Evolutionary conservation across 2,329 filamentous ascomycete species (phyloP).

Genomic region (Fusarium sterilihyphosum): DNA sequence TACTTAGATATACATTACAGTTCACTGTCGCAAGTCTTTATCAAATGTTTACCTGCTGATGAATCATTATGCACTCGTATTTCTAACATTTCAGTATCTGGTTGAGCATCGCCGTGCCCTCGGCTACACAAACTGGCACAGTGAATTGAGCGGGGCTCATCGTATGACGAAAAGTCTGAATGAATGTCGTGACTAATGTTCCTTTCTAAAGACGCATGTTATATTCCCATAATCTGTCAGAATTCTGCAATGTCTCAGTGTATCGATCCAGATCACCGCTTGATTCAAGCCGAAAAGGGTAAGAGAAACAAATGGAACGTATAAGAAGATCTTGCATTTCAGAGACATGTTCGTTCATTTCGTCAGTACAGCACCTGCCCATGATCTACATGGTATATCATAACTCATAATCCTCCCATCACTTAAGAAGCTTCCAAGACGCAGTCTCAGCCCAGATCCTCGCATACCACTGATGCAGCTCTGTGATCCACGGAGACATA

Average conservation of each 20-base stretch:
- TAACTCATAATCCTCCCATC: neutral
- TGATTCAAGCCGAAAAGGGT: too few relatives aligned
- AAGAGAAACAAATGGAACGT: too few relatives aligned
- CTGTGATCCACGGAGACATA: conserved; percentile 44
- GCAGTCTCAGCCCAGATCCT: conserved; percentile 53
- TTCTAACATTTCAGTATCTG: fast-evolving
- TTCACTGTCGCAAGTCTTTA: too few relatives aligned
- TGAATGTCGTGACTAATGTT: neutral
- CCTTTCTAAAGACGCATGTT: neutral
- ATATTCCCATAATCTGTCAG: too few relatives aligned
- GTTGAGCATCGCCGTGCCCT: fast-evolving
- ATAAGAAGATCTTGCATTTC: neutral
- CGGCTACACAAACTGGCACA: neutral
- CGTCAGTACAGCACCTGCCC: neutral
- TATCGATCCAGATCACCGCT: too few relatives aligned
- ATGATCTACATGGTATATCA: conserved; percentile 11
- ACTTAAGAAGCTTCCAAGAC: conserved; percentile 51
- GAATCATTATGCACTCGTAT: too few relatives aligned
- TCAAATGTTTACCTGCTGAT: neutral
- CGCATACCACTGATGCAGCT: conserved; percentile 54
- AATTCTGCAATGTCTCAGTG: too few relatives aligned
- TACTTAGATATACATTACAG: too few relatives aligned
- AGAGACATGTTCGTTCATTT: neutral
- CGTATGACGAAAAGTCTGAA: neutral
- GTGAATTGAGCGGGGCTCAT: neutral